A percentile compares a stretch with the other conserved stretches of the same genome.
Evolutionary conservation across 1,284 basidiomycete species (phyloP).

Genomic region (Irpex lacteus): DNA sequence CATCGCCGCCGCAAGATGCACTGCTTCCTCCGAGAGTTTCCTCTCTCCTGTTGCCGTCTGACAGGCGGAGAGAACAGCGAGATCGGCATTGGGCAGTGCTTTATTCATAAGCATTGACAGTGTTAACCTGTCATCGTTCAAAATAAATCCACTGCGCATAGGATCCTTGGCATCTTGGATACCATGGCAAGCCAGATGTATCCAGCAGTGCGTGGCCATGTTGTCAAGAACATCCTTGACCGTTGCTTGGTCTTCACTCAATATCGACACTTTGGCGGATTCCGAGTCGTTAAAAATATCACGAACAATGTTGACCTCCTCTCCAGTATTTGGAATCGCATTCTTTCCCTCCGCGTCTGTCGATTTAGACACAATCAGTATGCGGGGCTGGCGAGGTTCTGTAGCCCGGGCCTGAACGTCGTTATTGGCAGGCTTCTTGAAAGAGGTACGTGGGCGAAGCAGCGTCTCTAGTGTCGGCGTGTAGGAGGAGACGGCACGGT

Average conservation of each 20-base stretch:
- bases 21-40: constrained; percentile 26
- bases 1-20: constrained; percentile 34
- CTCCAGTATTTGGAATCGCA: constrained; percentile 25
- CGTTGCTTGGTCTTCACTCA: constrained; percentile 4
- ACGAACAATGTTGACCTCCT: constrained; percentile 4
- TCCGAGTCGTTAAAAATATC: background rate
- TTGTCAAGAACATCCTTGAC: constrained; percentile 12
- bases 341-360: background rate
- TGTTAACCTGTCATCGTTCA: constrained; percentile 22
- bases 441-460: background rate
- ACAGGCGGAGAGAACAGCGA: constrained; percentile 37
- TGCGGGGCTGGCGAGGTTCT: background rate
- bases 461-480: constrained; percentile 19
- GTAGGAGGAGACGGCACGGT: constrained; percentile 21
- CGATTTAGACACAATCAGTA: background rate
- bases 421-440: background rate
- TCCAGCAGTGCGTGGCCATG: constrained; percentile 23
- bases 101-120: constrained; percentile 27
- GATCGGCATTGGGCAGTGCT: constrained; percentile 25
- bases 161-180: constrained; percentile 15
- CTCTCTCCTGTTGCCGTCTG: constrained; percentile 18
- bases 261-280: background rate
- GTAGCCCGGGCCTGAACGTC: background rate
- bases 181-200: constrained; percentile 26
- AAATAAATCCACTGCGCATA: constrained; percentile 24